Conservation (phyloP, 306 rosid genomes). For the Parietaria judaica region DNA sequence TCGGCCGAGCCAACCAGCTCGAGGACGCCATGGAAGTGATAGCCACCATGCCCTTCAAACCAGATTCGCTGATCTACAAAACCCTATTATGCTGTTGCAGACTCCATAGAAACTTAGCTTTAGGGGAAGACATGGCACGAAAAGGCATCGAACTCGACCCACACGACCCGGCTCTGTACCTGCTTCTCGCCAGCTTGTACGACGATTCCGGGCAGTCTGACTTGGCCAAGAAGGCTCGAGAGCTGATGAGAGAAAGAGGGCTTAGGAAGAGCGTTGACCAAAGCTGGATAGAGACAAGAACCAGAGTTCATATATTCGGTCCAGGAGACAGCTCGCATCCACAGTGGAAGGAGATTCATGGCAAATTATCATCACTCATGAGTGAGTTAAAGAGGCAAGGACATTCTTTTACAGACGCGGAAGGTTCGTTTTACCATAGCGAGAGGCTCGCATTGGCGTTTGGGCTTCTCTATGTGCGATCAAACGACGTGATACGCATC, state of each 20-base stretch:
- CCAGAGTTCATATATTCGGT: constrained; percentile 37
- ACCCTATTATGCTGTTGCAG: constrained; percentile 55
- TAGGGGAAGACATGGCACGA: constrained; percentile 62
- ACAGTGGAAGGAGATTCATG: constrained; percentile 25
- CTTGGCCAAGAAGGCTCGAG: constrained; percentile 42
- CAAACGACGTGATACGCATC: constrained; percentile 33
- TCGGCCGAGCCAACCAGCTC: constrained; percentile 51
- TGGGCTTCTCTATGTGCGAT: constrained; percentile 39
- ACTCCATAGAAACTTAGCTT: constrained; percentile 38
- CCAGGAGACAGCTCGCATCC: constrained; percentile 34
- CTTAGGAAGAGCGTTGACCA: constrained; percentile 37
- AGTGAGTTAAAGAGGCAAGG: constrained; percentile 33
- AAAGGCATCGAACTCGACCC: constrained; percentile 55
- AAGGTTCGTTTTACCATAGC: constrained; percentile 30
- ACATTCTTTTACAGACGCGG: constrained; percentile 24
- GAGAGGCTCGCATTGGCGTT: constrained; percentile 54
- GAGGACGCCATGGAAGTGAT: constrained; percentile 55
- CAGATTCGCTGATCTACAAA: constrained; percentile 43
- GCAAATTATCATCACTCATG: constrained; percentile 30
- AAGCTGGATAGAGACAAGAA: constrained; percentile 49
- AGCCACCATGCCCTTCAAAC: constrained; percentile 41
- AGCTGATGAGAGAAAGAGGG: constrained; percentile 52
- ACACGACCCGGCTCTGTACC: constrained; percentile 47
- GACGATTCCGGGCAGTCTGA: constrained; percentile 41
- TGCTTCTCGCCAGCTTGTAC: constrained; percentile 49